Percentiles rank a stretch among this genome's conserved stretches.
These are phyloP conservation scores for Paraglomus occultum DNA, from an alignment of 192 early-diverging fungal genomes.

Conservation along the genomic window DNA sequence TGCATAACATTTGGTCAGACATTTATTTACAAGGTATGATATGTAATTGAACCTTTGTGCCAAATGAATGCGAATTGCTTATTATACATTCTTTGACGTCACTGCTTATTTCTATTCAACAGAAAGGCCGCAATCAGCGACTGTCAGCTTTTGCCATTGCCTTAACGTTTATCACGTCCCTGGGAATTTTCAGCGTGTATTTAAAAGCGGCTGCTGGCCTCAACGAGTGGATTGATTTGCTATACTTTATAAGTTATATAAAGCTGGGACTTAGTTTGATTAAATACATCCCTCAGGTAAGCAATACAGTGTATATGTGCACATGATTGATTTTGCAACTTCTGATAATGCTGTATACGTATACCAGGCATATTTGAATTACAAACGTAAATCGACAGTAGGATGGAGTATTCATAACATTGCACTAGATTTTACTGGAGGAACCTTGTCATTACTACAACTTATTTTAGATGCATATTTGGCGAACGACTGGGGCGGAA, in stretches of 20 bases:
- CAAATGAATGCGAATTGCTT: neutral
- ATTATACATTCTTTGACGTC: neutral
- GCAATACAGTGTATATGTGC: neutral
- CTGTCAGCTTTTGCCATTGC: conserved; percentile 40
- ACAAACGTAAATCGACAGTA: conserved; percentile 66
- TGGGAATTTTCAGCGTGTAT: conserved; percentile 36
- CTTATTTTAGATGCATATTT: conserved; percentile 69
- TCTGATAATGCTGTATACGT: conserved; percentile 26
- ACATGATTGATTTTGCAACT: neutral
- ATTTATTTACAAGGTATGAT: conserved; percentile 62
- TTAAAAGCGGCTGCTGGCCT: conserved; percentile 25
- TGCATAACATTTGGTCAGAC: conserved; percentile 61
- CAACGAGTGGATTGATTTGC: conserved; percentile 52
- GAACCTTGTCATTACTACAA: conserved; percentile 72
- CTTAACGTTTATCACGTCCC: conserved; percentile 39
- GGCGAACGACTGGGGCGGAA: conserved; percentile 59
- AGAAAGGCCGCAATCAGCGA: conserved; percentile 44
- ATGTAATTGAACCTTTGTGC: neutral
- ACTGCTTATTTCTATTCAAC: conserved; percentile 9
- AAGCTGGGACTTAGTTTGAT: conserved; percentile 78
- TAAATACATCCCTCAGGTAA: conserved; percentile 78
- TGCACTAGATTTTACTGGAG: conserved; percentile 76
- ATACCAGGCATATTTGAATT: conserved; percentile 68
- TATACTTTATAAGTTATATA: conserved; percentile 74
- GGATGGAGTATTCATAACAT: conserved; percentile 94